These are phyloP conservation scores for Fusarium falciforme DNA, from an alignment of 2,329 filamentous ascomycete species.

Conservation along the genomic window DNA sequence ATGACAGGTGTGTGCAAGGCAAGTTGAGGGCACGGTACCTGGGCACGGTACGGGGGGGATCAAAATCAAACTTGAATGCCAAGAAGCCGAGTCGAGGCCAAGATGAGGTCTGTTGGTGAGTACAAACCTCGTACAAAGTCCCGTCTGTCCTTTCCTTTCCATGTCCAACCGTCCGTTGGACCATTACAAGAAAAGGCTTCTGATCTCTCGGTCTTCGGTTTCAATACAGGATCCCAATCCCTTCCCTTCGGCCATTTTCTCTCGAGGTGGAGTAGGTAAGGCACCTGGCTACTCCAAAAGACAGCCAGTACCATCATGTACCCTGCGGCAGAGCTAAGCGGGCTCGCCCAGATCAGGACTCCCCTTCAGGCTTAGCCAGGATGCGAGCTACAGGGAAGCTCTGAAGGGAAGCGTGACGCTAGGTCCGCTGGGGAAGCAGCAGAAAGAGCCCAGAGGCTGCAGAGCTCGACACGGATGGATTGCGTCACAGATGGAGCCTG, in stretches of 20 bases:
- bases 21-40: neutral
- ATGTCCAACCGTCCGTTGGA: neutral
- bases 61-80: neutral
- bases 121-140: neutral
- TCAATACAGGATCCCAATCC: neutral
- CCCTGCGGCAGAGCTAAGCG: neutral
- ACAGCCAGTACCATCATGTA: neutral
- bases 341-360: neutral
- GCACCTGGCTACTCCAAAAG: neutral
- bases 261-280: neutral
- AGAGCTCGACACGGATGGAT: conserved; percentile 14
- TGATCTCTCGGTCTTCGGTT: neutral
- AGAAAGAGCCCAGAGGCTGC: neutral
- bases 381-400: conserved; percentile 34
- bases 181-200: neutral
- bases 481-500: conserved; percentile 37
- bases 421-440: conserved; percentile 25
- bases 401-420: conserved; percentile 13
- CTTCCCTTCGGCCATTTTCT: conserved; percentile 1
- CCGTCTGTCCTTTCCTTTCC: neutral
- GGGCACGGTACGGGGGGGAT: neutral
- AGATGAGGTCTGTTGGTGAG: neutral
- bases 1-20: neutral
- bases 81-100: neutral
- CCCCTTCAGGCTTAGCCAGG: conserved; percentile 22